phyloP scores from a whole-genome alignment of 345 rosid genomes.

The Cardiospermum halicacabum region DNA sequence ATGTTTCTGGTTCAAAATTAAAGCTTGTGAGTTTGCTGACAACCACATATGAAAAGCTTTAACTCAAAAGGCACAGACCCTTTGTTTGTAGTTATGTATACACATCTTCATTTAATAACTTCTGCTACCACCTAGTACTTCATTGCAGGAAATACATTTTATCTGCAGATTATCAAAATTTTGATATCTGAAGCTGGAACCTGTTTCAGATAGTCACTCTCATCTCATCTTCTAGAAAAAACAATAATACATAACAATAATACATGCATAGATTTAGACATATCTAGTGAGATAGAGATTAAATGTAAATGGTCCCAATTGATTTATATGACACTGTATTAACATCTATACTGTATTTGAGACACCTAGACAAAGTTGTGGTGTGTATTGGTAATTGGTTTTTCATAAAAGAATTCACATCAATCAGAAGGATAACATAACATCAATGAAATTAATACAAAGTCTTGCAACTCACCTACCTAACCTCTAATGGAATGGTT shows the following conservation, averaged over 20 bases:
- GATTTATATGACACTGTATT: background rate
- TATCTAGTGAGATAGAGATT: background rate
- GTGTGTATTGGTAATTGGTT: background rate
- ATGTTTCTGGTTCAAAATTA: background rate
- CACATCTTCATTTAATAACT: too few relatives aligned
- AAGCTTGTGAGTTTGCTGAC: background rate
- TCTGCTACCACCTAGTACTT: too few relatives aligned
- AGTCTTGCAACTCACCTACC: slow-evolving; percentile 9
- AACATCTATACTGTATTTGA: background rate
- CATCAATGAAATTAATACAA: background rate
- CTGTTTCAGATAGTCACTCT: too few relatives aligned
- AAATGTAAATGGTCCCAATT: background rate
- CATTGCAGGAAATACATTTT: too few relatives aligned
- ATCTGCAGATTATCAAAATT: too few relatives aligned
- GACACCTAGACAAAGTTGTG: background rate
- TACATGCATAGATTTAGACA: background rate
- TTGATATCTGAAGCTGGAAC: too few relatives aligned
- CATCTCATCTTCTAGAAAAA: too few relatives aligned
- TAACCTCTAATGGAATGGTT: background rate
- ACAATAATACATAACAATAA: background rate
- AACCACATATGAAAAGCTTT: too few relatives aligned
- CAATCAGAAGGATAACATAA: background rate
- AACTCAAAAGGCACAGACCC: background rate
- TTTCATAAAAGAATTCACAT: background rate
- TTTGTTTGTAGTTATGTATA: background rate